Evolutionary conservation across 495 filamentous ascomycete genomes (phyloP), one percentile per base, ranked within the genome.

Genomic region (Platismatia glauca): DNA sequence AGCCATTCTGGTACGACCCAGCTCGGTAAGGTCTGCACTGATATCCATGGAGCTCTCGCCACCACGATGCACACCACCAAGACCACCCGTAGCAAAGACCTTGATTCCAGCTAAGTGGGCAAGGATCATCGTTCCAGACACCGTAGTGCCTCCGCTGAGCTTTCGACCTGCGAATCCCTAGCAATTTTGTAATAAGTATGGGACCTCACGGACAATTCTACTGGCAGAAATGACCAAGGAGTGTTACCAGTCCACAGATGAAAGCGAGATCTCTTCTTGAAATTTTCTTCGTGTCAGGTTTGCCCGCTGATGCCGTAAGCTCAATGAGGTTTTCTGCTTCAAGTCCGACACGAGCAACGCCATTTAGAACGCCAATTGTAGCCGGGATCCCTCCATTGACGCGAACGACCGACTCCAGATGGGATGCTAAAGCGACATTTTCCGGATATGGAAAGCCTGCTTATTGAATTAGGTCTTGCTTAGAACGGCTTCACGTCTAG

Each of bases 101-200:
- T 84, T 85, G 70, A 98, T 96, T 2, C 93, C 94, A 55, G 91
- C 94, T 64, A 90, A 74, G 62, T 90, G 80, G 20, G 94, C 91
- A 8, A 97, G 81, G 39, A 96, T 71, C 90, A 94, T 96, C 4
- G 94, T 98, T 1, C 88, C 91, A 7, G 92, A 85, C 53, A 98
- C 86, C 0, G 94, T 98, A 5, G 94, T 98, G 1, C 94, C 94
- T 46, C 91, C 94, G 69, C 94, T 86, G 29, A 91, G 79, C 50
- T 74, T 78, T 61, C 81, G 81, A 29, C 88, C 88, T 35, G 79
- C 69, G 52, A 86, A 68, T 43, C 86, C 82, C 86, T 90, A 66
- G 8, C 62, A 58, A 43, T 63, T 4, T 46, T 62, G 12, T 62
- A 56, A 69, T 41, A 15, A 22, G 29, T 39, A 22, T 43, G 56